Base-by-base conservation (phyloP, 2,329 filamentous ascomycete species). In the Beauveria asiatica region DNA sequence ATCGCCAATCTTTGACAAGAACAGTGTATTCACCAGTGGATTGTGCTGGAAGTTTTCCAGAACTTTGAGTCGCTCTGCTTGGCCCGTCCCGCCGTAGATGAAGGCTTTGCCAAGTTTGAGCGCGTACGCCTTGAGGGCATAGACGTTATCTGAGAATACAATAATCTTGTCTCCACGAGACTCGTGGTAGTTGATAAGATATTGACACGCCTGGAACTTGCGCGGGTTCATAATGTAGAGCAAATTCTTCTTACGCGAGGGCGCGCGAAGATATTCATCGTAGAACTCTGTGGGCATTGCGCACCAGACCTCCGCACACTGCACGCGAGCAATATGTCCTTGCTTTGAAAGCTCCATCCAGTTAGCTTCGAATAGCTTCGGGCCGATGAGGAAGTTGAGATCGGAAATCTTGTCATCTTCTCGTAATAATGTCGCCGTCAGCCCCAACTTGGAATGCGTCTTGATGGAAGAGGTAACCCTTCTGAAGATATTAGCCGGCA, bases 261-360 rank as follows among this genome's bases (percentile, higher is more conserved):
- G 84, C 13, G 85, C 86, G 63, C 84, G 83, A 62, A 97, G 83
- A 74, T 97, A 99, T 72, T 97, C 91, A 19, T 91, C 88, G 73
- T 97, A 97, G 71, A 99, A 99, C 67, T 99, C 94, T 0, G 92
- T 94, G 0, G 94, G 96, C 94, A 99, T 99, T 2, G 93, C 92
- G 70, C 94, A 99, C 94, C 94, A 99, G 7, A 99, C 94, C 74
- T 99, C 94, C 16, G 94, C 94, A 73, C 94, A 99, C 73, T 99
- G 94, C 2, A 99, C 94, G 66, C 91, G 88, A 41, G 94, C 94
- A 72, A 99, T 99, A 70, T 97, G 92, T 0, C 94, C 94, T 74
- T 97, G 92, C 69, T 97, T 90, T 1, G 93, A 94, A 45, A 99
- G 83, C 73, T 99, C 94, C 86, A 97, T 96, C 94, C 94, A 99